These are phyloP conservation scores for Blattamonas nauphoetae DNA, from an alignment of 78 protist species.

Conservation along the genomic window DNA sequence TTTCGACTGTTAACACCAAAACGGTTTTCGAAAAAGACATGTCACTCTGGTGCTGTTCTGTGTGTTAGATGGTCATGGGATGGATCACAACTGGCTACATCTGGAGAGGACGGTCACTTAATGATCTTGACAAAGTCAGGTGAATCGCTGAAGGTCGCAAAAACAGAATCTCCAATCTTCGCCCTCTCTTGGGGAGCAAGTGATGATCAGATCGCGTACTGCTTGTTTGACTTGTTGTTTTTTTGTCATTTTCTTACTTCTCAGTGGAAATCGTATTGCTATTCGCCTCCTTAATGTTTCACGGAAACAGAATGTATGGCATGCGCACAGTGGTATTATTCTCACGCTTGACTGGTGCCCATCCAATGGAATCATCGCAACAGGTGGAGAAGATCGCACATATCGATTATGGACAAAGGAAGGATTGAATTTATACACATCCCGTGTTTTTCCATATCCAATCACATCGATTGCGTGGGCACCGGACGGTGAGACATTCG, in stretches of 20 bases:
- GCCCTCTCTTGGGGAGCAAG: neutral
- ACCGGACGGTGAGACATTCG: neutral
- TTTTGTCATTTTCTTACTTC: neutral
- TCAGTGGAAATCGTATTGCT: neutral
- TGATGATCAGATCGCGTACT: neutral
- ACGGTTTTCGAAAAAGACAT: neutral
- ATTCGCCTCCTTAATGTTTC: neutral
- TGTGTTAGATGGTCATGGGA: neutral
- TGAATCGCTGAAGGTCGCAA: neutral
- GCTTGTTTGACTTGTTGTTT: neutral
- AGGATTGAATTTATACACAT: neutral
- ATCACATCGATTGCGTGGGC: neutral
- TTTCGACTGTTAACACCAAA: neutral
- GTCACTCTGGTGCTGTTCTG: neutral
- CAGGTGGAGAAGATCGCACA: neutral
- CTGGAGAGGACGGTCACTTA: neutral
- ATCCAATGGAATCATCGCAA: neutral
- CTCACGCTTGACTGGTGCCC: neutral
- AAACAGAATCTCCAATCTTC: neutral
- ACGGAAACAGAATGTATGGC: neutral
- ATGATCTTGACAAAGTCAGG: neutral
- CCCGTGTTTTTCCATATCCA: neutral
- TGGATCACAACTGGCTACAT: neutral
- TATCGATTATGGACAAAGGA: neutral
- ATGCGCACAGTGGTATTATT: neutral